These are phyloP conservation scores for Herpetospermum pedunculosum DNA, from an alignment of 306 rosid genomes.

Conservation along the genomic window DNA sequence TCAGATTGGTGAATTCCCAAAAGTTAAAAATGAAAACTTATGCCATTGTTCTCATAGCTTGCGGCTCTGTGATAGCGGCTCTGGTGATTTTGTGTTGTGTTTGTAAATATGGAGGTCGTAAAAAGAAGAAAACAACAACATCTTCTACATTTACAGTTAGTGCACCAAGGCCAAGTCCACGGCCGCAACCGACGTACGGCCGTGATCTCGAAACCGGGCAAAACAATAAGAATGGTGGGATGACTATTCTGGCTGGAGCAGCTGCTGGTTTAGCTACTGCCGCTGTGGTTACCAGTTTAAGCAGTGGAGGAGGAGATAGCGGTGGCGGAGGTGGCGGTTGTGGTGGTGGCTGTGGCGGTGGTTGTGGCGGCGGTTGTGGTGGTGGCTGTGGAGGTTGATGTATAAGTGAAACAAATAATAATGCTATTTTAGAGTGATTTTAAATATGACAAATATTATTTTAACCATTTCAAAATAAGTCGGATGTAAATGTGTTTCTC, in stretches of 20 bases:
- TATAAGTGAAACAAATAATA: too few species aligned
- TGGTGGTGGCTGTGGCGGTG: not conserved
- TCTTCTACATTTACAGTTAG: not conserved
- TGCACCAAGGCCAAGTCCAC: not conserved
- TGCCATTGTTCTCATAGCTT: constrained; percentile 2
- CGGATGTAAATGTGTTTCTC: too few species aligned
- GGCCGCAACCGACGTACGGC: not conserved
- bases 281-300: not conserved
- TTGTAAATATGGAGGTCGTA: not conserved
- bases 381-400: not conserved
- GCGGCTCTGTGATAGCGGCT: not conserved
- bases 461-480: too few species aligned
- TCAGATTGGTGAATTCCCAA: too few species aligned
- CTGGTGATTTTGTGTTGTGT: not conserved
- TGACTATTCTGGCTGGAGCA: constrained; percentile 12
- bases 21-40: constrained; percentile 5
- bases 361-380: not conserved
- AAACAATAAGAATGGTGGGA: constrained; percentile 18
- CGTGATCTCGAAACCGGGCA: too few species aligned
- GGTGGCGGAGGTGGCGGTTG: not conserved
- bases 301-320: not conserved
- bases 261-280: constrained; percentile 11
- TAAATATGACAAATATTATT: too few species aligned
- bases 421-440: too few species aligned
- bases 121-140: constrained; percentile 5